A percentile compares a stretch with the other conserved stretches of the same genome.
These are phyloP conservation scores for Cyclostephanos invisitatus DNA, from an alignment of 108 stramenopile genomes.

Conservation along the genomic window DNA sequence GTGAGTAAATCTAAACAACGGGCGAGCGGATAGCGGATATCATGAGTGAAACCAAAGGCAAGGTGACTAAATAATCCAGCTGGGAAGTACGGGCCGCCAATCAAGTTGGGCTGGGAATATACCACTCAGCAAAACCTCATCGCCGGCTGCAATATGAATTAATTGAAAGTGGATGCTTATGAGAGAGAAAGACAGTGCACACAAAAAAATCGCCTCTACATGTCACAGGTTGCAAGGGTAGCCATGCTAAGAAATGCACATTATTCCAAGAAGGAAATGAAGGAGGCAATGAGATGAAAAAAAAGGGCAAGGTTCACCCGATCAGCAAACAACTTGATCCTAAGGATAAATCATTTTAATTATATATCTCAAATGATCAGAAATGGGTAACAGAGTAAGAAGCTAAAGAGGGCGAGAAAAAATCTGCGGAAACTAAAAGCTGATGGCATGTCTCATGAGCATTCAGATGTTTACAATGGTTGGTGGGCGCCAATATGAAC, in stretches of 20 bases:
- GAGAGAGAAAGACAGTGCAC: neutral
- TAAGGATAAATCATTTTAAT: neutral
- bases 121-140: neutral
- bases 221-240: neutral
- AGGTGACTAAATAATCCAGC: neutral
- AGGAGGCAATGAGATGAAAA: neutral
- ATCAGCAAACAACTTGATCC: neutral
- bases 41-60: too few species aligned
- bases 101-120: constrained; percentile 3
- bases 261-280: neutral
- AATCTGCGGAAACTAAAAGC: neutral
- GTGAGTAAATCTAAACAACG: too few species aligned
- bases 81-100: neutral
- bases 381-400: neutral
- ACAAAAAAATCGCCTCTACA: neutral
- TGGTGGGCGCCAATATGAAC: neutral
- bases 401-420: neutral
- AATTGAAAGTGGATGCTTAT: neutral
- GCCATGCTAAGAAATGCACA: neutral
- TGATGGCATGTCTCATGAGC: constrained; percentile 3
- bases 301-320: neutral
- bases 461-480: neutral
- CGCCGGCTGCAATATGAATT: neutral
- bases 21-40: too few species aligned
- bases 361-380: neutral